phyloP scores from a whole-genome alignment of 1,284 basidiomycete genomes.

The Ganoderma lingzhi region DNA sequence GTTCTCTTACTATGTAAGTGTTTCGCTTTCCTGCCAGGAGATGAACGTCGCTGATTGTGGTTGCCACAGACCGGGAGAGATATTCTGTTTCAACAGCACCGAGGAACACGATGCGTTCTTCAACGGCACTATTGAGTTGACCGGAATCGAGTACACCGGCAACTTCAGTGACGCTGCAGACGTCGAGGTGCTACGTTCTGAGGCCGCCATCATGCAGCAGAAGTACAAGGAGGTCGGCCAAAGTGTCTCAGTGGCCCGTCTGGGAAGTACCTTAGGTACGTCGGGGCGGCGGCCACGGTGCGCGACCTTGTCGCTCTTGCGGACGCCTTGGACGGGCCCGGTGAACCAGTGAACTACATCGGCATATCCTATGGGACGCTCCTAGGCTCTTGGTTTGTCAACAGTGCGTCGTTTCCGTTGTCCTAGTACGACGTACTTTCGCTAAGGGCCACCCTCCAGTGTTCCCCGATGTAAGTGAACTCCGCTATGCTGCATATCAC shows the following conservation, averaged over 20 bases:
- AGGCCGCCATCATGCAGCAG: conserved; percentile 20
- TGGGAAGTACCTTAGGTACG: conserved; percentile 23
- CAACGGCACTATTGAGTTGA: conserved; percentile 20
- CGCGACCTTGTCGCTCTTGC: conserved; percentile 31
- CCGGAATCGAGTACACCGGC: conserved; percentile 24
- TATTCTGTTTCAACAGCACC: conserved; percentile 21
- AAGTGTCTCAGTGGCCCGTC: conserved; percentile 16
- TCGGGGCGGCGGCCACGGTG: conserved; percentile 30
- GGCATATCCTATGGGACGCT: conserved; percentile 29
- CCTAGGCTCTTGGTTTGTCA: conserved; percentile 28
- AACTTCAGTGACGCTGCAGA: conserved; percentile 22
- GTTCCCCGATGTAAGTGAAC: conserved; percentile 25
- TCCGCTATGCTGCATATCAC: too few species aligned
- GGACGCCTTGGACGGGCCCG: conserved; percentile 29
- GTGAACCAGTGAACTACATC: conserved; percentile 24
- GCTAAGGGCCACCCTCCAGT: background rate
- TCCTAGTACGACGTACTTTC: background rate
- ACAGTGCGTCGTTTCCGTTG: conserved; percentile 23
- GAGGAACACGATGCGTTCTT: conserved; percentile 22
- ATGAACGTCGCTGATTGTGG: background rate
- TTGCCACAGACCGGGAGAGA: conserved; percentile 23
- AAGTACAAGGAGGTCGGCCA: conserved; percentile 24
- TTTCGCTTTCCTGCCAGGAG: too few species aligned
- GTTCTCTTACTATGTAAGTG: conserved; percentile 22
- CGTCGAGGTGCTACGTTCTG: conserved; percentile 11